Evolutionary conservation across 495 filamentous ascomycete species (phyloP), one percentile per base, ranked within the genome.

Genomic region (Daldinia caldariorum): DNA sequence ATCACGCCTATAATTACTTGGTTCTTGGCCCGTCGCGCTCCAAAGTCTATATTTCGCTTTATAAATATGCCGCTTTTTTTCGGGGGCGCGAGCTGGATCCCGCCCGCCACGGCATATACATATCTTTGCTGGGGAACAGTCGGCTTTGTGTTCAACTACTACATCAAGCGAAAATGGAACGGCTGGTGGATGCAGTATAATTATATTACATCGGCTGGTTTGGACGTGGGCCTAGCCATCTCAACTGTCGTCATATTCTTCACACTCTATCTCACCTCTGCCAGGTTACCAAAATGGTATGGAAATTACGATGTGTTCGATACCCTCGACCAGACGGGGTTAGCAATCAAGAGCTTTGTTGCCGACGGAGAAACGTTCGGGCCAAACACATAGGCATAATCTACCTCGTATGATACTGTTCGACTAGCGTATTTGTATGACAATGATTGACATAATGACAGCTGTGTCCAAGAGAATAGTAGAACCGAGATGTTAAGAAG

Each of bases 171-270:
- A 66, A 82, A 84, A 65, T 88, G 82, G 78, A 85, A 82, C 35
- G 89, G 89, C 35, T 92, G 90, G 90, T 92, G 89, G 90, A 81
- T 89, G 81, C 87, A 89, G 66, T 92, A 92, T 77, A 94, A 93
- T 81, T 94, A 92, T 75, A 82, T 92, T 69, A 85, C 89, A 0
- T 91, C 90, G 20, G 90, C 91, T 0, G 91, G 87, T 3, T 80
- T 94, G 63, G 89, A 92, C 71, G 85, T 86, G 53, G 91, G 90
- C 12, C 81, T 93, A 22, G 85, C 86, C 1, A 77, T 92, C 6
- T 84, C 82, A 53, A 91, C 89, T 0, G 85, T 94, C 57, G 71
- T 93, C 22, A 90, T 93, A 58, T 91, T 94, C 83, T 84, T 92
- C 58, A 82, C 90, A 0, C 79, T 93, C 6, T 84, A 86, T 32